Conservation (phyloP, 495 filamentous ascomycete species). For the Aspergillus taichungensis region DNA sequence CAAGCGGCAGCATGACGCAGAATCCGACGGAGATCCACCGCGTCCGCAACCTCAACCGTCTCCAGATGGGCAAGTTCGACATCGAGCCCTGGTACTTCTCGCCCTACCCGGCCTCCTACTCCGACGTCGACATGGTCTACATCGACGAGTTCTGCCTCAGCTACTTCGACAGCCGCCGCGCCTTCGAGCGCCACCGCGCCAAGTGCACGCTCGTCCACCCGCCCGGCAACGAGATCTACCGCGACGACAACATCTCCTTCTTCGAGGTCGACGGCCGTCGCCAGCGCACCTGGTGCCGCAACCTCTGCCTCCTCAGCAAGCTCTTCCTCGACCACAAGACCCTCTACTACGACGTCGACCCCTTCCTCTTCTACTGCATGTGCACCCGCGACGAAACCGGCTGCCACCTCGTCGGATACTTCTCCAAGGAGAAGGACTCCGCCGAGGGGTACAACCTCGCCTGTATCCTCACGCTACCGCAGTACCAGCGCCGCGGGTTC, state of each 20-base stretch:
- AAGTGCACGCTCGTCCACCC: constrained; percentile 93
- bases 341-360: constrained; percentile 99
- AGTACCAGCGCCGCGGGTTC: constrained; percentile 91
- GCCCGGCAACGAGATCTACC: constrained; percentile 96
- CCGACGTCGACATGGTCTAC: constrained; percentile 79
- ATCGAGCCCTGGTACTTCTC: constrained; percentile 99
- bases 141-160: constrained; percentile 96
- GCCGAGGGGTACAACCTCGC: constrained; percentile 96
- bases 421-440: constrained; percentile 96
- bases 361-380: constrained; percentile 99
- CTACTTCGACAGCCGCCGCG: constrained; percentile 73
- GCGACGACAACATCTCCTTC: constrained; percentile 88
- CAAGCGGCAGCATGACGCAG: constrained; percentile 94
- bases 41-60: constrained; percentile 82
- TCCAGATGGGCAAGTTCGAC: constrained; percentile 89
- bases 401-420: constrained; percentile 91
- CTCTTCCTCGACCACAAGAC: constrained; percentile 98
- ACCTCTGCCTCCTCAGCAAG: constrained; percentile 87
- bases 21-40: constrained; percentile 95
- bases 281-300: constrained; percentile 96
- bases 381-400: constrained; percentile 74
- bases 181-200: constrained; percentile 72
- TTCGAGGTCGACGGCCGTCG: constrained; percentile 94
- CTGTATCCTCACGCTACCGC: constrained; percentile 92
- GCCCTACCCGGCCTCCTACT: constrained; percentile 83